These are phyloP conservation scores for Rutstroemia sp. DNA, from an alignment of 2,329 filamentous ascomycete species.

Conservation along the genomic window DNA sequence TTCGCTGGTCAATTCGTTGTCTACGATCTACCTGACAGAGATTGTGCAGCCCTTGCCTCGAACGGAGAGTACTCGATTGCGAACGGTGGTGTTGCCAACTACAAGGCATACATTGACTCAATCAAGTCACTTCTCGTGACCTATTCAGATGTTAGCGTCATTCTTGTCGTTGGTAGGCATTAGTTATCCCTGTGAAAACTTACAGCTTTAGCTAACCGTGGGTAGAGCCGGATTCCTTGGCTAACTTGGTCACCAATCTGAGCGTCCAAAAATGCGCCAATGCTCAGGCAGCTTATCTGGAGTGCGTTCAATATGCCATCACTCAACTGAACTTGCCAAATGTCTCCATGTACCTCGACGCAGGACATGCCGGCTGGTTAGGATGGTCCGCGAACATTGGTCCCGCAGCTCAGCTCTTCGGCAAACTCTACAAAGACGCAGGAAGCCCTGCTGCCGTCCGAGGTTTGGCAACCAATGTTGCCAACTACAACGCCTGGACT, in stretches of 20 bases:
- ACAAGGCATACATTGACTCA: slow-evolving; percentile 47
- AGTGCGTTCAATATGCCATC: slow-evolving; percentile 48
- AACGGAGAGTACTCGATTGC: slow-evolving; percentile 54
- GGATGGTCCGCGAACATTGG: slow-evolving; percentile 53
- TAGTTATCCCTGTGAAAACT: background rate
- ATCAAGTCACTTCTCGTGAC: slow-evolving; percentile 45
- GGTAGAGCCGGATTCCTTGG: slow-evolving; percentile 52
- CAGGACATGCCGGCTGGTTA: slow-evolving; percentile 57
- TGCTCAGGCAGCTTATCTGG: slow-evolving; percentile 46
- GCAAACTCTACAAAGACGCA: slow-evolving; percentile 38
- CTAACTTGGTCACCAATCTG: slow-evolving; percentile 55
- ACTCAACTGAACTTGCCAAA: slow-evolving; percentile 50
- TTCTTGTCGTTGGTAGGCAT: slow-evolving; percentile 40
- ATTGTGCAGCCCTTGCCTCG: slow-evolving; percentile 55
- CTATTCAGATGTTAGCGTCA: slow-evolving; percentile 43
- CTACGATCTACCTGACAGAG: slow-evolving; percentile 56
- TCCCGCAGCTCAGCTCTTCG: slow-evolving; percentile 42
- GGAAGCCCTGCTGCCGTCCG: slow-evolving; percentile 39
- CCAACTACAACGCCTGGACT: slow-evolving; percentile 51
- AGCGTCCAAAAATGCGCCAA: slow-evolving; percentile 45
- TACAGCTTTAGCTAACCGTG: background rate
- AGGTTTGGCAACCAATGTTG: slow-evolving; percentile 48
- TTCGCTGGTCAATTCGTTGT: slow-evolving; percentile 48
- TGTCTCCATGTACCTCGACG: slow-evolving; percentile 57
- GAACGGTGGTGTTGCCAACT: slow-evolving; percentile 39